Evolutionary conservation across 192 early-diverging fungal species (phyloP).

Genomic region (Linnemannia zychae): DNA sequence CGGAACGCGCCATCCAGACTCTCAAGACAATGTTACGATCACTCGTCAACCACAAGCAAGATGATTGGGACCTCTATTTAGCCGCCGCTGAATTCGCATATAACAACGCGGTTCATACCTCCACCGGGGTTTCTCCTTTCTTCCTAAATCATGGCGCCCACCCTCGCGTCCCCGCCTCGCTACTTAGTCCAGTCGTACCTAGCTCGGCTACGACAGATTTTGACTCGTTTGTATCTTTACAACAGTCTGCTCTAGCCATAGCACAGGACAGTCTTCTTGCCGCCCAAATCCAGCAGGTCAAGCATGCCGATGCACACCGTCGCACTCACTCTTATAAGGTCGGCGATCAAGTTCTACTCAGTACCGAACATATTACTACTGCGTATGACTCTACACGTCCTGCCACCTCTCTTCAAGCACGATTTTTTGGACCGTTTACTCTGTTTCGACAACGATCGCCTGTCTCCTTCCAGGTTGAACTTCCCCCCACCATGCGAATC

Average conservation of each 20-base stretch:
- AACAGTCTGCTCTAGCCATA: neutral
- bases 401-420: conserved; percentile 1
- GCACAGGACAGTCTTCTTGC: neutral
- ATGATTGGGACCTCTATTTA: conserved; percentile 55
- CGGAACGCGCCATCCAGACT: conserved; percentile 26
- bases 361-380: conserved; percentile 9
- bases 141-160: conserved; percentile 38
- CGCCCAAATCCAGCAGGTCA: neutral
- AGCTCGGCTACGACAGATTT: neutral
- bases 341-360: conserved; percentile 15
- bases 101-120: too few relatives aligned
- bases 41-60: neutral
- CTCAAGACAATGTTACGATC: conserved; percentile 15
- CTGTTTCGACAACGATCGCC: conserved; percentile 16
- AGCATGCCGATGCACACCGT: conserved; percentile 16
- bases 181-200: neutral
- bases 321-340: neutral
- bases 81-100: neutral
- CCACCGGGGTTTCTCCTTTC: conserved; percentile 24
- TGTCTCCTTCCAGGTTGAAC: conserved; percentile 8
- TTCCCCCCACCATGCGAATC: neutral
- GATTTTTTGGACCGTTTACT: conserved; percentile 17
- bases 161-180: conserved; percentile 1
- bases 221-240: neutral
- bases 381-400: neutral